Evolutionary conservation across 1,284 basidiomycete species (phyloP).

Genomic region (Marasmius tenuissimus): DNA sequence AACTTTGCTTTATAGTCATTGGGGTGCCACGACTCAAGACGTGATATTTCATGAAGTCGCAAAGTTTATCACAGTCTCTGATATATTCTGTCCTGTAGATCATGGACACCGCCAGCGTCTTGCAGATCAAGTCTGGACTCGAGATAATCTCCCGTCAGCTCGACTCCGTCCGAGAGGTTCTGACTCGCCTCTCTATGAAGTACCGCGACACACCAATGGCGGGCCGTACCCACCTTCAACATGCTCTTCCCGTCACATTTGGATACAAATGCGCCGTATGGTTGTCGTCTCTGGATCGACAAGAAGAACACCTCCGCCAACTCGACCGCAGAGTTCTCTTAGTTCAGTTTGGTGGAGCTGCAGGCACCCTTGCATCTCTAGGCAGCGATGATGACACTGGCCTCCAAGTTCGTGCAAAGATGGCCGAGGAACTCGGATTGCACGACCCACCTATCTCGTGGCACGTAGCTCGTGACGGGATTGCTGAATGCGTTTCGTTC

Average conservation of each 20-base stretch:
- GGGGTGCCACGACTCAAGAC: conserved; percentile 1
- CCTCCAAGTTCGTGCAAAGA: not conserved
- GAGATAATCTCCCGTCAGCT: conserved; percentile 1
- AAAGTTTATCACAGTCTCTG: not conserved
- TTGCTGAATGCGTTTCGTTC: conserved; percentile 1
- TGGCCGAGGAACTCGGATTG: not conserved
- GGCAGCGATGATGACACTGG: not conserved
- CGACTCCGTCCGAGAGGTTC: not conserved
- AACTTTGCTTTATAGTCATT: not conserved
- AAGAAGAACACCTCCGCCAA: not conserved
- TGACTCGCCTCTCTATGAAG: not conserved
- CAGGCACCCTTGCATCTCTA: not conserved
- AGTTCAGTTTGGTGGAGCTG: conserved; percentile 1
- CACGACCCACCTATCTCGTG: not conserved
- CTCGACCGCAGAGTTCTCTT: not conserved
- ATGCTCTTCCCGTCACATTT: not conserved
- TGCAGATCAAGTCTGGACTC: not conserved
- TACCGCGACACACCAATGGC: conserved; percentile 1
- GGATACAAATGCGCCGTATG: conserved; percentile 3
- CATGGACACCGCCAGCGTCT: not conserved
- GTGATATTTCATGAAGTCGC: not conserved
- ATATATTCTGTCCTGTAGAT: not conserved
- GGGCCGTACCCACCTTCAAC: conserved; percentile 1
- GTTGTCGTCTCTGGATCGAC: not conserved
- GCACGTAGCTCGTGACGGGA: not conserved